These are phyloP conservation scores for Hypoxylon rickii DNA, from an alignment of 495 filamentous ascomycete genomes.

Conservation along the genomic window DNA sequence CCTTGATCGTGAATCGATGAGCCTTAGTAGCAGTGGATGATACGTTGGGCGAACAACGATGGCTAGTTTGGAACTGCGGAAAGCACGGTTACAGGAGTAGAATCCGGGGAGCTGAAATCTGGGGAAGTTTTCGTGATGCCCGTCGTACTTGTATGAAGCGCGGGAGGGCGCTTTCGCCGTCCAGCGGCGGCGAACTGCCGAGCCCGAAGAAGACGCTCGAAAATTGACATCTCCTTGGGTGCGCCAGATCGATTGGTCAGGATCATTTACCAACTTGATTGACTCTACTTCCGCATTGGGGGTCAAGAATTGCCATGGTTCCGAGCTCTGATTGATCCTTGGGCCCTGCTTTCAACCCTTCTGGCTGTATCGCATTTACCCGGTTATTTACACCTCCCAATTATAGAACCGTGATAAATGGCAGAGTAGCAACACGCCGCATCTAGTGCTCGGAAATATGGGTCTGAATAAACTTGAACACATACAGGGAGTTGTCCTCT, in stretches of 20 bases:
- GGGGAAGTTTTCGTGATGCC: constrained; percentile 29
- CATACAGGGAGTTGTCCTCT: constrained; percentile 14
- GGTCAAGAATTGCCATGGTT: constrained; percentile 44
- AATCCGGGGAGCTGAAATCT: constrained; percentile 32
- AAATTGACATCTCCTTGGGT: constrained; percentile 45
- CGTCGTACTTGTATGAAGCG: constrained; percentile 35
- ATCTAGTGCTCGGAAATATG: constrained; percentile 27
- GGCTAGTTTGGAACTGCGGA: background rate
- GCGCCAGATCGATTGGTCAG: constrained; percentile 45
- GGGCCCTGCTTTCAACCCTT: constrained; percentile 30
- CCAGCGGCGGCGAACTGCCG: constrained; percentile 47
- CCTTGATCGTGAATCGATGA: constrained; percentile 11
- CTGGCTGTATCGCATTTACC: constrained; percentile 43
- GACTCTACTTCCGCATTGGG: constrained; percentile 44
- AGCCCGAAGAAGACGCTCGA: constrained; percentile 45
- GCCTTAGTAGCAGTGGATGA: constrained; percentile 7
- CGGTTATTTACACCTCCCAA: constrained; percentile 41
- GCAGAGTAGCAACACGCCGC: constrained; percentile 29
- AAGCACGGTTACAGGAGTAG: constrained; percentile 22
- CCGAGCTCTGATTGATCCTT: constrained; percentile 41
- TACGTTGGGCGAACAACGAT: constrained; percentile 6
- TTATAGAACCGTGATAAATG: constrained; percentile 36
- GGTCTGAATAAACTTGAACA: constrained; percentile 14
- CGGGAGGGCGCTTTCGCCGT: constrained; percentile 21
- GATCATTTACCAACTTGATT: constrained; percentile 40